Conservation (phyloP, 495 filamentous ascomycete genomes). For the Melanomma pulvis-pyrius region DNA sequence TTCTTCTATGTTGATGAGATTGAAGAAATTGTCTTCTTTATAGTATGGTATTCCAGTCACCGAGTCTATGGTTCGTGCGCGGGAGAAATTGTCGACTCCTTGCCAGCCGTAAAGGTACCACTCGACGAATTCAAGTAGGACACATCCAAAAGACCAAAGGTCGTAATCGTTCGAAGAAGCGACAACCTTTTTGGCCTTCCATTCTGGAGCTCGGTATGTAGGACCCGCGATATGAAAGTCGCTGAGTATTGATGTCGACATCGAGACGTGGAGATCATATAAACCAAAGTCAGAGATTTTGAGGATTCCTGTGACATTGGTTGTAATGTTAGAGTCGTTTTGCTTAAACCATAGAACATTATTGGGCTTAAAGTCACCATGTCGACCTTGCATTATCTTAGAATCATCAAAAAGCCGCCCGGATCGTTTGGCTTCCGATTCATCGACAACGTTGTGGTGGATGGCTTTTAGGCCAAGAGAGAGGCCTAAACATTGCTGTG, state of each 20-base stretch:
- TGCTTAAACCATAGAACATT: conserved; percentile 20
- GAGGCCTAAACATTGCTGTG: conserved; percentile 10
- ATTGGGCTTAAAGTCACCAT: conserved; percentile 24
- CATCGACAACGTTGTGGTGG: conserved; percentile 4
- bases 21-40: conserved; percentile 24
- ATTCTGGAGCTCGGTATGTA: conserved; percentile 22
- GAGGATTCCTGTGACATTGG: not conserved
- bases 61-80: not conserved
- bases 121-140: conserved; percentile 16
- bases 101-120: conserved; percentile 17
- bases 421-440: not conserved
- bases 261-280: not conserved
- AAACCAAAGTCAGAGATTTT: conserved; percentile 23
- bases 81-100: conserved; percentile 1
- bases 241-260: not conserved
- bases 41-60: not conserved
- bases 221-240: not conserved
- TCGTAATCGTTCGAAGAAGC: conserved; percentile 18
- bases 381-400: conserved; percentile 2
- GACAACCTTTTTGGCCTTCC: not conserved
- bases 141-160: conserved; percentile 26
- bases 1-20: not conserved
- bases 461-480: not conserved
- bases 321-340: not conserved
- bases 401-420: not conserved